Conservation (phyloP, 2,329 filamentous ascomycete genomes). For the Curvularia eragrostidis region DNA sequence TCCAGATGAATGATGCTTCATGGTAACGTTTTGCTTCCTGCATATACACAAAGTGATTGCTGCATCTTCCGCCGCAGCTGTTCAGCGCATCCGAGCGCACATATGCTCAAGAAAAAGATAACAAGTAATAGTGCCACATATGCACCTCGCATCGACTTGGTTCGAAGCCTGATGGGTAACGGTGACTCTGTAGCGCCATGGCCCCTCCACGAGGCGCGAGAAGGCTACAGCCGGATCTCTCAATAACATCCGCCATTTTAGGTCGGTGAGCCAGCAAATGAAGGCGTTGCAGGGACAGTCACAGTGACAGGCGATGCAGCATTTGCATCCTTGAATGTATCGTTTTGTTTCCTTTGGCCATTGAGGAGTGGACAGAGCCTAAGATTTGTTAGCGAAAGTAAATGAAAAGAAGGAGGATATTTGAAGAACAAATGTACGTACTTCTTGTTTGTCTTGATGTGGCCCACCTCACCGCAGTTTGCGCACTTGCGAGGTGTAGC, state of each 20-base stretch:
- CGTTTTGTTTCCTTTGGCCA: conserved; percentile 48
- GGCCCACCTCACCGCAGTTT: conserved; percentile 94
- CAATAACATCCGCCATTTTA: neutral
- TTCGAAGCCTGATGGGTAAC: neutral
- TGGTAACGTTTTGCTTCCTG: too few relatives aligned
- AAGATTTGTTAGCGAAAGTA: conserved; percentile 25
- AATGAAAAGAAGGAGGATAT: neutral
- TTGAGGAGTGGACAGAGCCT: conserved; percentile 51
- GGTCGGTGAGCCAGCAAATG: conserved; percentile 22
- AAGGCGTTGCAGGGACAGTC: conserved; percentile 20
- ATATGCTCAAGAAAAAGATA: neutral
- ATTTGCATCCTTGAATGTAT: conserved; percentile 46
- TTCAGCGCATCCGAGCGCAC: too few relatives aligned
- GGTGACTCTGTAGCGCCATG: neutral
- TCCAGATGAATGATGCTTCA: too few relatives aligned
- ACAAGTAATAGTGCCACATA: neutral
- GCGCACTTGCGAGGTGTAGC: conserved; percentile 84
- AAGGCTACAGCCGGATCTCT: neutral
- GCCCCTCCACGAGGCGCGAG: neutral
- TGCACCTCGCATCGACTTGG: neutral
- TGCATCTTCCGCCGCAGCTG: too few relatives aligned
- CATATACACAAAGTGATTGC: too few relatives aligned
- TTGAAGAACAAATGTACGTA: conserved; percentile 47
- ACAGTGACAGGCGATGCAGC: conserved; percentile 36
- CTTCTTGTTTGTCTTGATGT: conserved; percentile 99